Base-by-base conservation (phyloP, 768 basidiomycete species). In the Omphalotus guepiniiformis region DNA sequence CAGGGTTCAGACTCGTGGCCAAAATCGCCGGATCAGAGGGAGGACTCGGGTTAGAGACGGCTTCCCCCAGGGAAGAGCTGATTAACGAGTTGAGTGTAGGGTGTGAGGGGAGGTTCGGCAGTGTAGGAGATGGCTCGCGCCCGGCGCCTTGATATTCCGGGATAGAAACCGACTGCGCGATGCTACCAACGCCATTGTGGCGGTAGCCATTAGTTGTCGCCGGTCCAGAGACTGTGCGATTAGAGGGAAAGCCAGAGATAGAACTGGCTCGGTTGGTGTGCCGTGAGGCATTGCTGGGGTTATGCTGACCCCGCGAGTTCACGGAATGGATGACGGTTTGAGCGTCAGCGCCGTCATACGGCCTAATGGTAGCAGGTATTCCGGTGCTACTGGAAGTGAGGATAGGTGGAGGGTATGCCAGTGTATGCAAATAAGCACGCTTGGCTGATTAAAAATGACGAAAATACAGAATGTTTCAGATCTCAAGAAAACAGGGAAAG, bases 291-390 rank as follows among this genome's bases (percentile, higher is more conserved):
- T 76, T 78, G n/a, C n/a, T n/a, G 55, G 70, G 69, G 63, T 79
- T 79, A 59, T 77, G 74, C 55, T 79, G 77, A 9, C 79, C 76
- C 54, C 89, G 82, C 39, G 87, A 62, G 63, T 92, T 92, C 52
- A 92, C 89, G 36, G 73, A 85, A 56, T 88, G 85, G 53, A 93
- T 93, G 63, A 92, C 83, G 47, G 59, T 66, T 59, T 93, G 89
- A 6, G 93, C 94, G 65, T 99, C 95, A 35, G 92, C 79, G 2
- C 92, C 93, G 63, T 94, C 94, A 69, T 98, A 99, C 2, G 96
- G 93, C 56, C 78, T 79, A 67, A 99, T 89, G 47, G 72, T 71
- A 16, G 84, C 83, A 16, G 74, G 60, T 39, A 67, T 63, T 28
- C 77, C 79, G 51, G 73, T 70, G 36, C 74, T 64, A 23, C 75